Conservation (phyloP, 176 grass and related monocot species). For the Leersia perrieri region DNA sequence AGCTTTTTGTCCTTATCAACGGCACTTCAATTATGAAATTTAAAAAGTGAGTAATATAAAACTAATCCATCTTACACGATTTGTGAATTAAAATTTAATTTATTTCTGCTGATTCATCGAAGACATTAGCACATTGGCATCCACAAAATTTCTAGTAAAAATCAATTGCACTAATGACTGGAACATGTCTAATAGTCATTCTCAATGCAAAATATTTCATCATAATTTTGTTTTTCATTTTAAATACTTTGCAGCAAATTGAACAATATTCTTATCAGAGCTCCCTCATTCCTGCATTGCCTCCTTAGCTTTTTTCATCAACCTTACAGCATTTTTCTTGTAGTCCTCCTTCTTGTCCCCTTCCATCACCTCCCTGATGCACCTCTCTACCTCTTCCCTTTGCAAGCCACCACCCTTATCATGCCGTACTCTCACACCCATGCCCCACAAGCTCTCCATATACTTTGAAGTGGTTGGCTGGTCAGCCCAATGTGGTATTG, state of each 20-base stretch:
- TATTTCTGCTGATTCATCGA: too few species aligned
- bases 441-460: slow-evolving; percentile 39
- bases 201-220: too few species aligned
- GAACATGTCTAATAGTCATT: too few species aligned
- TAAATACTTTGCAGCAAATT: slow-evolving; percentile 7
- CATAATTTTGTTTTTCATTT: too few species aligned
- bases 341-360: slow-evolving; percentile 6
- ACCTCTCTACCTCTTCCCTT: slow-evolving; percentile 2
- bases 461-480: slow-evolving; percentile 44
- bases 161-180: too few species aligned
- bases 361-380: slow-evolving; percentile 33
- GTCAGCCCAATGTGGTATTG: slow-evolving; percentile 40
- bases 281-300: slow-evolving; percentile 3
- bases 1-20: too few species aligned
- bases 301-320: slow-evolving; percentile 14
- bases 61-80: too few species aligned
- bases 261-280: slow-evolving; percentile 15
- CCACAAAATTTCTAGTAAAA: too few species aligned
- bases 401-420: not conserved
- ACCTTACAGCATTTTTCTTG: not conserved
- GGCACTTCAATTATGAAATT: too few species aligned
- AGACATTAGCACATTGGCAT: too few species aligned
- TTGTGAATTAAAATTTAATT: too few species aligned
- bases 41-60: too few species aligned
- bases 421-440: not conserved